phyloP scores from a whole-genome alignment of 768 basidiomycete genomes.

The Chalciporus piperatus region DNA sequence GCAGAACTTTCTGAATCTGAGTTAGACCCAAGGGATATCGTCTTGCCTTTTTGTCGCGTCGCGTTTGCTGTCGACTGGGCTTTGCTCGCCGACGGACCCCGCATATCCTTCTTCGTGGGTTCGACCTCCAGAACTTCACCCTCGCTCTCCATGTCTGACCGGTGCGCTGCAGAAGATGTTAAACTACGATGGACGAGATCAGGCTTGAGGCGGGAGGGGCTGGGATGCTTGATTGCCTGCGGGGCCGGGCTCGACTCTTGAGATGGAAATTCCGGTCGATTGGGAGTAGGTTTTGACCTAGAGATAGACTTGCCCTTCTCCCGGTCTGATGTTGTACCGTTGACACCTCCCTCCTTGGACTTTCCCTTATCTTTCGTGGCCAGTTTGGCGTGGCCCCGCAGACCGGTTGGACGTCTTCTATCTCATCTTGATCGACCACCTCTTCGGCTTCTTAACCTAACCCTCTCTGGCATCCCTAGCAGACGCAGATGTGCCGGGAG shows the following conservation, averaged over 20 bases:
- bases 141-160: neutral
- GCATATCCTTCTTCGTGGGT: neutral
- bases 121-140: neutral
- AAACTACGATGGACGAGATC: constrained; percentile 2
- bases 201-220: neutral
- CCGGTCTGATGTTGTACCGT: too few species aligned
- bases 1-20: constrained; percentile 7
- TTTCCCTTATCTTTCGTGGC: constrained; percentile 2
- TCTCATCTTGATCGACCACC: too few species aligned
- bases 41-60: neutral
- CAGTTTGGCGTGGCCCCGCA: neutral
- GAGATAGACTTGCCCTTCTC: neutral
- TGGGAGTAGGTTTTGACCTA: neutral
- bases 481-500: constrained; percentile 18
- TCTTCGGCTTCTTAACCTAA: constrained; percentile 3
- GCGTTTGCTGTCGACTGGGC: neutral
- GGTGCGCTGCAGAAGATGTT: neutral
- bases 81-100: neutral
- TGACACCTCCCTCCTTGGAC: neutral
- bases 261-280: neutral
- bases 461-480: too few species aligned
- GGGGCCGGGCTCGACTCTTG: neutral
- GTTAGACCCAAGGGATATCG: constrained; percentile 2
- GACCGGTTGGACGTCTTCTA: neutral
- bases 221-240: neutral